phyloP scores from a whole-genome alignment of 1,284 basidiomycete genomes.

The Microbotryomycetes sp. region DNA sequence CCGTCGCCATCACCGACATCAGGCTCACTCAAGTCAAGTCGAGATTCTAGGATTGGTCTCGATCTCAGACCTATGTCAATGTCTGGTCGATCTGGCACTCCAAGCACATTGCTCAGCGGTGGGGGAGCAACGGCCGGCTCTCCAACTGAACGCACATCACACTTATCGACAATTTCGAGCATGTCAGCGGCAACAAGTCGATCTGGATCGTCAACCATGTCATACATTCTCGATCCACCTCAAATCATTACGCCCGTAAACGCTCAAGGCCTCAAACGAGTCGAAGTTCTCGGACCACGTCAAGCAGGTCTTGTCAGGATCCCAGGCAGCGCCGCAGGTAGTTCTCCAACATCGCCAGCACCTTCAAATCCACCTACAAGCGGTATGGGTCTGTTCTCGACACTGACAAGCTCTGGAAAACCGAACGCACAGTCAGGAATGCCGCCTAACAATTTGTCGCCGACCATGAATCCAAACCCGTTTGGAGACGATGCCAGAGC shows the following conservation, averaged over 20 bases:
- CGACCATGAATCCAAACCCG: constrained; percentile 7
- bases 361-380: not conserved
- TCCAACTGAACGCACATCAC: constrained; percentile 14
- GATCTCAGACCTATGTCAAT: not conserved
- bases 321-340: not conserved
- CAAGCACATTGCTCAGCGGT: not conserved
- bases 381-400: not conserved
- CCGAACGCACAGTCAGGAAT: not conserved
- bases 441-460: not conserved
- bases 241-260: constrained; percentile 36
- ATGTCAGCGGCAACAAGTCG: constrained; percentile 21
- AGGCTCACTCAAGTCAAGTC: constrained; percentile 14
- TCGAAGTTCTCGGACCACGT: constrained; percentile 26
- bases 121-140: not conserved
- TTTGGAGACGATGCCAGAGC: constrained; percentile 20
- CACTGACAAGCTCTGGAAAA: not conserved
- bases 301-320: constrained; percentile 28
- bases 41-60: constrained; percentile 3
- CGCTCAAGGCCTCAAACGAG: constrained; percentile 21
- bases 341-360: not conserved
- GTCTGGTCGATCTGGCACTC: not conserved
- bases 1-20: constrained; percentile 21
- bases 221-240: constrained; percentile 39
- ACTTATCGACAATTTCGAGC: constrained; percentile 18
- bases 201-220: constrained; percentile 35